Conservation (phyloP, 495 filamentous ascomycete genomes). For the Podospora appendiculata region DNA sequence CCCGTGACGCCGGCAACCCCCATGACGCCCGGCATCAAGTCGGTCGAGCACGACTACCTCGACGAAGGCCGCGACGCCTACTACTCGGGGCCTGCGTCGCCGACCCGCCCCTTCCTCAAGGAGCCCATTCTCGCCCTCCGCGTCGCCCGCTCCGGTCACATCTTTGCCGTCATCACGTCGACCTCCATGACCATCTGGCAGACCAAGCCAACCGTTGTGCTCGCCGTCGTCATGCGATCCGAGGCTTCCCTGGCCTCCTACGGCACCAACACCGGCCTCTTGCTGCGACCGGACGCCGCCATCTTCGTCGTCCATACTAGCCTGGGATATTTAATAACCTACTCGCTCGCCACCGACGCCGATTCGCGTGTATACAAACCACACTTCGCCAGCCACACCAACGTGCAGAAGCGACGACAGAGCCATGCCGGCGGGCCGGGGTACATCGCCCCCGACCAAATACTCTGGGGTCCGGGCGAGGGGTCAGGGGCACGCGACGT, state of each 20-base stretch:
- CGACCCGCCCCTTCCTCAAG: constrained; percentile 22
- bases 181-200: constrained; percentile 89
- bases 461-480: constrained; percentile 58
- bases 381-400: constrained; percentile 57
- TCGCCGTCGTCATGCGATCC: constrained; percentile 79
- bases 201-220: constrained; percentile 85
- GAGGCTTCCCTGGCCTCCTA: constrained; percentile 70
- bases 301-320: constrained; percentile 90
- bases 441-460: constrained; percentile 42
- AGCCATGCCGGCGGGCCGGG: constrained; percentile 58
- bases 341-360: constrained; percentile 80
- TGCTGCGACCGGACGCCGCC: constrained; percentile 84
- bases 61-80: constrained; percentile 16
- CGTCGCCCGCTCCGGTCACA: constrained; percentile 71
- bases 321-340: constrained; percentile 86
- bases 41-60: constrained; percentile 41
- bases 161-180: constrained; percentile 83
- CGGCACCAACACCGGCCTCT: constrained; percentile 72
- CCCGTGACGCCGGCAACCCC: constrained; percentile 40
- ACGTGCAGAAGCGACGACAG: constrained; percentile 61
- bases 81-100: constrained; percentile 1
- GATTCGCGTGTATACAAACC: constrained; percentile 78
- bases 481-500: constrained; percentile 77
- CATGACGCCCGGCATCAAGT: constrained; percentile 42
- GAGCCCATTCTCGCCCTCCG: constrained; percentile 66